Conservation (phyloP, 306 rosid genomes). For the Ammopiptanthus mongolicus region DNA sequence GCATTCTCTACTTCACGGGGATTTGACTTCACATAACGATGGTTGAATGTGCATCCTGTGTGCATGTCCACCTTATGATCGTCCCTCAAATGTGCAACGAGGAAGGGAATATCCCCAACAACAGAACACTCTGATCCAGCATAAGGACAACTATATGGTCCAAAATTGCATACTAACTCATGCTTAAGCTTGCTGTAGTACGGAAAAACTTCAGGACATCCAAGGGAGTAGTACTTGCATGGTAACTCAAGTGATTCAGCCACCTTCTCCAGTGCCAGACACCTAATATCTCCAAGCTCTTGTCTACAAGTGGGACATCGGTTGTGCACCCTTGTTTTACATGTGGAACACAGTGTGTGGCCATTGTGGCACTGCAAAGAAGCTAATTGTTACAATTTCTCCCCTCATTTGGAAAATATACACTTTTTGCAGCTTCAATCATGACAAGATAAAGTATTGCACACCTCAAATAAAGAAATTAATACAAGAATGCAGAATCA, state of each 20-base stretch:
- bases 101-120: constrained; percentile 87
- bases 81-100: constrained; percentile 93
- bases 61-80: constrained; percentile 99
- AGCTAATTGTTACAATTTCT: constrained; percentile 21
- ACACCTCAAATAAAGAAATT: neutral
- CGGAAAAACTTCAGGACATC: constrained; percentile 96
- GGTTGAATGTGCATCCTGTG: constrained; percentile 97
- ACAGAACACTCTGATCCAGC: constrained; percentile 97
- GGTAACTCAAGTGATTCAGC: constrained; percentile 99
- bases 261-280: constrained; percentile 95
- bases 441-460: constrained; percentile 3
- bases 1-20: constrained; percentile 99
- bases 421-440: constrained; percentile 11
- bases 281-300: constrained; percentile 99
- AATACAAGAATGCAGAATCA: neutral
- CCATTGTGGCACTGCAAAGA: constrained; percentile 96
- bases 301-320: constrained; percentile 99
- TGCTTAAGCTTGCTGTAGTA: constrained; percentile 98
- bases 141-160: constrained; percentile 96
- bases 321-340: constrained; percentile 95
- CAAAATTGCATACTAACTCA: constrained; percentile 83
- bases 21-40: constrained; percentile 96
- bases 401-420: neutral
- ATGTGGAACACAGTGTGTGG: constrained; percentile 93
- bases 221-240: constrained; percentile 82